Percentiles rank a stretch among this genome's conserved stretches.
Evolutionary conservation across 768 basidiomycete genomes (phyloP).

Genomic region (Phallus indusiatus): DNA sequence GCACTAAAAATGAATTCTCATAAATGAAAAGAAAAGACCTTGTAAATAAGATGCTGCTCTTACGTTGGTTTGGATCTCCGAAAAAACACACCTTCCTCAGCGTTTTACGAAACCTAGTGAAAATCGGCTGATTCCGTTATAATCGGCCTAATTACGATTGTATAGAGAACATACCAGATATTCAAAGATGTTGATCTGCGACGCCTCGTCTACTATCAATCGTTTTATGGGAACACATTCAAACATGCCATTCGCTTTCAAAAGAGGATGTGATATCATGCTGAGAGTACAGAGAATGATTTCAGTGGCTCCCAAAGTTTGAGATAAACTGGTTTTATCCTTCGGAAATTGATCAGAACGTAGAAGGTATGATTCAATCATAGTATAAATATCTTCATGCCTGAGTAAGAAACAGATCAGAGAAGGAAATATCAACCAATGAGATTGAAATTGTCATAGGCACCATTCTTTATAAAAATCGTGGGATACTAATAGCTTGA

Average conservation of each 20-base stretch:
- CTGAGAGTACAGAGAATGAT: conserved; percentile 69
- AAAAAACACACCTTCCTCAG: conserved; percentile 42
- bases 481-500: conserved; percentile 61
- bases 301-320: conserved; percentile 30
- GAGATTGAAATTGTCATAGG: background rate
- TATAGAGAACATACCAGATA: conserved; percentile 29
- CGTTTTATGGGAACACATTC: conserved; percentile 30
- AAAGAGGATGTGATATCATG: conserved; percentile 54
- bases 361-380: conserved; percentile 42
- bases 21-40: background rate
- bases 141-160: background rate
- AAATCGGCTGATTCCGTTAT: conserved; percentile 28
- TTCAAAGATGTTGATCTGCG: conserved; percentile 39
- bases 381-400: conserved; percentile 71
- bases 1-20: conserved; percentile 36
- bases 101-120: conserved; percentile 27
- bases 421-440: background rate
- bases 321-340: conserved; percentile 21
- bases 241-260: conserved; percentile 27
- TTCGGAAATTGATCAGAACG: conserved; percentile 33
- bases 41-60: conserved; percentile 9
- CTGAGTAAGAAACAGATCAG: conserved; percentile 27
- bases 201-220: conserved; percentile 46
- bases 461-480: conserved; percentile 63
- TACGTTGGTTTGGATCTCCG: conserved; percentile 46